Conservation (phyloP, 2,329 filamentous ascomycete genomes). For the Pseudovirgaria hyperparasitica region DNA sequence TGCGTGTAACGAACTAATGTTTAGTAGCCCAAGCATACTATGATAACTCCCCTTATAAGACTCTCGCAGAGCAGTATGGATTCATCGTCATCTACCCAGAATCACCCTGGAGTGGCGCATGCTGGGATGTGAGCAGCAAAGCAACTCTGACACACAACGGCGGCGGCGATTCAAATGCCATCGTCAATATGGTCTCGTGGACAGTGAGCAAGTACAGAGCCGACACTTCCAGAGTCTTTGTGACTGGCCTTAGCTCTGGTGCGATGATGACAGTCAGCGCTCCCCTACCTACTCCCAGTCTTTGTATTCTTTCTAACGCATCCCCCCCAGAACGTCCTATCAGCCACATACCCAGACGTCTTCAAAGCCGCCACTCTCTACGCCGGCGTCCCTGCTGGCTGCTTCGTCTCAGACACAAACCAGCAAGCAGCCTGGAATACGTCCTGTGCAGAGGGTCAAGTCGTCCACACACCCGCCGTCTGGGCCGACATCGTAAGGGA, state of each 20-base stretch:
- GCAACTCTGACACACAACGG: conserved; percentile 42
- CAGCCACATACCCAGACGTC: conserved; percentile 40
- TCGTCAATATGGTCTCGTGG: conserved; percentile 48
- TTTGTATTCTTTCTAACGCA: too few relatives aligned
- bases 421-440: conserved; percentile 38
- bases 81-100: conserved; percentile 49
- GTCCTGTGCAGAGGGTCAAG: conserved; percentile 37
- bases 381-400: conserved; percentile 42
- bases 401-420: conserved; percentile 34
- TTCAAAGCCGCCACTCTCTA: conserved; percentile 39
- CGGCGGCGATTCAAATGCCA: conserved; percentile 42
- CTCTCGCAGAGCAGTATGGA: conserved; percentile 39
- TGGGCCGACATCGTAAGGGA: conserved; percentile 36
- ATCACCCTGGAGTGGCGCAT: conserved; percentile 38
- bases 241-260: conserved; percentile 40
- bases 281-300: too few relatives aligned
- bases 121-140: conserved; percentile 47
- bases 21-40: conserved; percentile 39
- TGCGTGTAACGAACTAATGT: too few relatives aligned
- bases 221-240: conserved; percentile 39
- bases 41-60: conserved; percentile 38
- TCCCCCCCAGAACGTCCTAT: conserved; percentile 30
- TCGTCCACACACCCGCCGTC: conserved; percentile 31
- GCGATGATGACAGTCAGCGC: conserved; percentile 40
- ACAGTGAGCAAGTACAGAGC: conserved; percentile 39